Conservation (phyloP, 2,329 filamentous ascomycete species). For the Aspergillus tanneri region DNA sequence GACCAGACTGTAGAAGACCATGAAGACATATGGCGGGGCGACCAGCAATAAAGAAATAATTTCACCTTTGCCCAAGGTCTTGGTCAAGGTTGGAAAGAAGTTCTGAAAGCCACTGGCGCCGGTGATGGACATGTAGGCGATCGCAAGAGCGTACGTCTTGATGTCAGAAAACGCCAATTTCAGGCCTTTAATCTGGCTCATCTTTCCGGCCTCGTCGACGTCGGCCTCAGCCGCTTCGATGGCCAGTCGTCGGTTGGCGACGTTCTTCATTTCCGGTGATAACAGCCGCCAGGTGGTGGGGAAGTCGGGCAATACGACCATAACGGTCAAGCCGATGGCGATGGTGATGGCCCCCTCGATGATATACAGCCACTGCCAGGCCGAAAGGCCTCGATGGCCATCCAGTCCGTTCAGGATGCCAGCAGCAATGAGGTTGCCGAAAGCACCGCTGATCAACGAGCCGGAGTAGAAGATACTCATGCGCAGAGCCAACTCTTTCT, state of each 20-base stretch:
- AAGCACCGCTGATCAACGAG: slow-evolving; percentile 51
- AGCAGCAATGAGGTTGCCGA: slow-evolving; percentile 56
- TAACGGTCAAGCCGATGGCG: slow-evolving; percentile 34
- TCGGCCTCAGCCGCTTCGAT: slow-evolving; percentile 53
- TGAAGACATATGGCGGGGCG: slow-evolving; percentile 56
- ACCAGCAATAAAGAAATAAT: slow-evolving; percentile 53
- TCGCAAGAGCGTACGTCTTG: slow-evolving; percentile 48
- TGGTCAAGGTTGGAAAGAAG: slow-evolving; percentile 56
- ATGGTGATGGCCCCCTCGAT: slow-evolving; percentile 41
- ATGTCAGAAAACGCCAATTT: slow-evolving; percentile 53
- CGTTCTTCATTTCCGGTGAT: slow-evolving; percentile 46
- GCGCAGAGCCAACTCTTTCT: slow-evolving; percentile 51
- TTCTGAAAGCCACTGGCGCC: slow-evolving; percentile 56
- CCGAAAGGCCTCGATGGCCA: slow-evolving; percentile 34
- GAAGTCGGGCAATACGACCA: slow-evolving; percentile 42
- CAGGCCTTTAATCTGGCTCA: slow-evolving; percentile 51
- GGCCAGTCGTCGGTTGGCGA: slow-evolving; percentile 51
- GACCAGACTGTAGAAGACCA: slow-evolving; percentile 49
- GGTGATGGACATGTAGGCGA: slow-evolving; percentile 52
- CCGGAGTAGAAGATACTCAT: slow-evolving; percentile 56
- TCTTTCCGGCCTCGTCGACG: slow-evolving; percentile 49
- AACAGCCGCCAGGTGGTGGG: slow-evolving; percentile 47
- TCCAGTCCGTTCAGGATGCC: slow-evolving; percentile 48
- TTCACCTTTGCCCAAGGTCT: slow-evolving; percentile 45
- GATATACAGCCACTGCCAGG: slow-evolving; percentile 45